Base-by-base conservation (phyloP, 2,329 filamentous ascomycete species). In the Sporothrix inflata region DNA sequence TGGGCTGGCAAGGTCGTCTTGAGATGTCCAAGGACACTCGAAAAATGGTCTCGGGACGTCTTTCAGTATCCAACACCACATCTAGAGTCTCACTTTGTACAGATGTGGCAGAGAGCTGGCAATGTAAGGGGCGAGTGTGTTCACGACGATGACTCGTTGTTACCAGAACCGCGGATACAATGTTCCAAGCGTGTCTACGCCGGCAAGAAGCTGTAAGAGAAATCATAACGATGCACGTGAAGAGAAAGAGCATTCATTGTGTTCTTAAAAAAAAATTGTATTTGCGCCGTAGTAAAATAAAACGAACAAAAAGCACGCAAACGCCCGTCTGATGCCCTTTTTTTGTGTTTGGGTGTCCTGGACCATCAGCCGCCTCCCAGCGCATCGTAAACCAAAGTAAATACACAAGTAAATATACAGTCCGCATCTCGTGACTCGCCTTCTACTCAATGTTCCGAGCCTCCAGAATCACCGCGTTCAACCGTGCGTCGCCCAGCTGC, bases 381-480 rank as follows among this genome's bases (percentile, higher is more conserved):
- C 27, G 19, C 42, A 34, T 38, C 19, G 42, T 67, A 67, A 34
- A 40, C 14, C 9, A 66, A 47, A 49, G 42, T 34, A 47, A n/a
- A 66, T 47, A 66, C 63, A 66, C 63, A 66, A 21, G 42, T 34
- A 30, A 2, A 65, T 65, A 45, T 27, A 65, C 60, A 65, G n/a
- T 49, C 11, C 42, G 19, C 57, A 4, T 60, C 57, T 45, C 34
- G 30, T 45, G n/a, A 4, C n/a, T 45, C 4, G 6, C n/a, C 40
- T 8, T 27, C 70, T 81, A 87, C 70, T 86, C 85, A 76, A 88
- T 83, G 74, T 84, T 83, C 66, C 84, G 83, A n/a, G 87, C 87
- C 74, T 89, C 87, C 67, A 89, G 78, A 14, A 89, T 82, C 3
- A 84, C 83, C 76, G 81, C 81, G 72, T 87, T 85, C 60, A 90